Evolutionary conservation across 768 basidiomycete species (phyloP).

Genomic region (Calocybe cyanea): DNA sequence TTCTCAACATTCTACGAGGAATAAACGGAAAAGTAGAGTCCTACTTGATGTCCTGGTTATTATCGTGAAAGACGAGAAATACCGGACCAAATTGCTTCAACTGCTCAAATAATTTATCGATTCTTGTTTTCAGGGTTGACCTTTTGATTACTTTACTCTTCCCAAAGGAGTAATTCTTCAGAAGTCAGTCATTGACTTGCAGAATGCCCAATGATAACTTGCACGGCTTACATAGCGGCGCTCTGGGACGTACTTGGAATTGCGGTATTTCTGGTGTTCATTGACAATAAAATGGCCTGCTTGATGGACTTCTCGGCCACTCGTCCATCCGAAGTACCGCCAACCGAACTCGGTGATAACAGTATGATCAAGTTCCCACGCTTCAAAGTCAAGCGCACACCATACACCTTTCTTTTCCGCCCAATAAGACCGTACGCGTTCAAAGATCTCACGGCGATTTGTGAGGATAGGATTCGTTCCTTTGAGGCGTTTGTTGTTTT

Average conservation of each 20-base stretch:
- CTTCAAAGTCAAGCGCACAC: constrained; percentile 80
- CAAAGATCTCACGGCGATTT: constrained; percentile 60
- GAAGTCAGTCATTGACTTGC: neutral
- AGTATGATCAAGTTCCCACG: constrained; percentile 75
- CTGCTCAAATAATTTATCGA: constrained; percentile 41
- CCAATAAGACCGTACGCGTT: constrained; percentile 65
- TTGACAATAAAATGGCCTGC: constrained; percentile 61
- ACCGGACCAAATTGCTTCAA: constrained; percentile 50
- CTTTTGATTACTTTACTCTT: constrained; percentile 51
- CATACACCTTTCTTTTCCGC: constrained; percentile 61
- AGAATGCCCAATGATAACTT: neutral
- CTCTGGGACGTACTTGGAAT: constrained; percentile 61
- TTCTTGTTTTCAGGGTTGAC: constrained; percentile 45
- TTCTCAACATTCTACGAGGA: neutral
- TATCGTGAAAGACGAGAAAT: constrained; percentile 81
- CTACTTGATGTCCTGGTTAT: constrained; percentile 73
- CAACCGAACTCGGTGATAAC: constrained; percentile 84
- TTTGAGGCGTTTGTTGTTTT: constrained; percentile 76
- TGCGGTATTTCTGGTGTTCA: constrained; percentile 54
- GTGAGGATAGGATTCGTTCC: constrained; percentile 53
- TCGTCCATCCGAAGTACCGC: constrained; percentile 54
- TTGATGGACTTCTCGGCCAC: constrained; percentile 43
- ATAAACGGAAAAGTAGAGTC: constrained; percentile 7
- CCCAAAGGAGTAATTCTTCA: constrained; percentile 69
- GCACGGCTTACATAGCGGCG: constrained; percentile 46